phyloP scores from a whole-genome alignment of 805 yeast genomes.

The Barnettozyma wickerhamii region DNA sequence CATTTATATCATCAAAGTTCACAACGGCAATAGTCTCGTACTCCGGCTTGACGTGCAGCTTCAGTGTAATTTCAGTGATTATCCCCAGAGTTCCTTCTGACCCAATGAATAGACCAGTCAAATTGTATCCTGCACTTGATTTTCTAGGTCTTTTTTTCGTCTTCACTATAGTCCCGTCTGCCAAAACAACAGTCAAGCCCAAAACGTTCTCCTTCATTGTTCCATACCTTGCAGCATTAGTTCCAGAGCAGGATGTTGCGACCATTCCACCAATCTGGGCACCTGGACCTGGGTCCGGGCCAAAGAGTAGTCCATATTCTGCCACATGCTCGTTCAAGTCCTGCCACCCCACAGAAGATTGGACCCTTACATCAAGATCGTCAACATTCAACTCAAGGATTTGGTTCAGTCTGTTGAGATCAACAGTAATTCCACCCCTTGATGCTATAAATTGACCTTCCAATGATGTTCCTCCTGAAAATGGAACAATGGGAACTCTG shows the following conservation, averaged over 20 bases:
- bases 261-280: conserved; percentile 79
- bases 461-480: conserved; percentile 71
- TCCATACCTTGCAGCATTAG: conserved; percentile 75
- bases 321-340: conserved; percentile 50
- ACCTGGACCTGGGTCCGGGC: conserved; percentile 79
- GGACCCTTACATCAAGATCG: conserved; percentile 70
- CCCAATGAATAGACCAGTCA: conserved; percentile 72
- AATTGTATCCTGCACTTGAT: conserved; percentile 74
- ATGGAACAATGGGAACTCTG: conserved; percentile 70
- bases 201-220: conserved; percentile 75
- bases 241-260: conserved; percentile 75
- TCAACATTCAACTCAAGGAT: conserved; percentile 52
- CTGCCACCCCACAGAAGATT: conserved; percentile 81
- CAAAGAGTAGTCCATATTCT: conserved; percentile 54
- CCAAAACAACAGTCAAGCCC: conserved; percentile 66
- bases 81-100: conserved; percentile 79
- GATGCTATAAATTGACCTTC: conserved; percentile 82
- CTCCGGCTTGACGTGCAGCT: conserved; percentile 60
- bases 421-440: conserved; percentile 62
- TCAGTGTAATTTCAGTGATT: conserved; percentile 72
- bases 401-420: conserved; percentile 55
- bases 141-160: conserved; percentile 74
- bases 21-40: conserved; percentile 66
- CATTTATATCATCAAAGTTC: conserved; percentile 59
- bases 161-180: conserved; percentile 75